Conservation (phyloP, 1,139 yeast genomes). For the Blastobotrys buckinghamii region DNA sequence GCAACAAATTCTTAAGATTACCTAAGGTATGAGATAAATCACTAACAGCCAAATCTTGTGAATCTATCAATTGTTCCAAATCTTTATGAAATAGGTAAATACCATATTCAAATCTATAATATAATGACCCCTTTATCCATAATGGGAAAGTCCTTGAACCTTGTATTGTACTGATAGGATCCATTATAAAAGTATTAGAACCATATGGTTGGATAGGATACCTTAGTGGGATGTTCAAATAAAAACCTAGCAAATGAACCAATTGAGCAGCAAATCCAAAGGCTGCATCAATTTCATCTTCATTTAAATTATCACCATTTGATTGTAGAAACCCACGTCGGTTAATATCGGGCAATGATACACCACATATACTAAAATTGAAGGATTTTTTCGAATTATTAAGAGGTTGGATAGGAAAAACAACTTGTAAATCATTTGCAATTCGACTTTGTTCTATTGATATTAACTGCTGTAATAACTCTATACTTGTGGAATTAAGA, state of each 20-base stretch:
- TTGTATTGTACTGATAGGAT: slow-evolving; percentile 43
- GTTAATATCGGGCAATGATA: slow-evolving; percentile 21
- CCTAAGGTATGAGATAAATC: slow-evolving; percentile 38
- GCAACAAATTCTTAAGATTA: slow-evolving; percentile 35
- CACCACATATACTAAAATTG: slow-evolving; percentile 35
- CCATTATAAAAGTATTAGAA: slow-evolving; percentile 45
- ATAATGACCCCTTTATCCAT: slow-evolving; percentile 44
- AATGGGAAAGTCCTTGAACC: slow-evolving; percentile 43
- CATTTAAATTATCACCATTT: slow-evolving; percentile 24
- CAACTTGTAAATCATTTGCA: slow-evolving; percentile 17
- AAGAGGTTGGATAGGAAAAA: slow-evolving; percentile 36
- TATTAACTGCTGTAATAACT: slow-evolving; percentile 11
- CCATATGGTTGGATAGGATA: slow-evolving; percentile 49
- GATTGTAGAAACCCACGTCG: slow-evolving; percentile 7
- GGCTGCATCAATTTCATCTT: slow-evolving; percentile 43
- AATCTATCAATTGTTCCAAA: slow-evolving; percentile 45
- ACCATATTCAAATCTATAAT: slow-evolving; percentile 49
- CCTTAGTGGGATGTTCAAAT: slow-evolving; percentile 43
- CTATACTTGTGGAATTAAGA: not conserved
- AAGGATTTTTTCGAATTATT: slow-evolving; percentile 22
- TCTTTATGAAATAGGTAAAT: slow-evolving; percentile 43
- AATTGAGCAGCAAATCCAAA: slow-evolving; percentile 45
- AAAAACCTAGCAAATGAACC: slow-evolving; percentile 38
- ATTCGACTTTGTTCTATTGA: slow-evolving; percentile 25
- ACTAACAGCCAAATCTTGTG: slow-evolving; percentile 30